Evolutionary conservation across 371 early-diverging fungal species (phyloP).

Genomic region (Mortierella sp.): DNA sequence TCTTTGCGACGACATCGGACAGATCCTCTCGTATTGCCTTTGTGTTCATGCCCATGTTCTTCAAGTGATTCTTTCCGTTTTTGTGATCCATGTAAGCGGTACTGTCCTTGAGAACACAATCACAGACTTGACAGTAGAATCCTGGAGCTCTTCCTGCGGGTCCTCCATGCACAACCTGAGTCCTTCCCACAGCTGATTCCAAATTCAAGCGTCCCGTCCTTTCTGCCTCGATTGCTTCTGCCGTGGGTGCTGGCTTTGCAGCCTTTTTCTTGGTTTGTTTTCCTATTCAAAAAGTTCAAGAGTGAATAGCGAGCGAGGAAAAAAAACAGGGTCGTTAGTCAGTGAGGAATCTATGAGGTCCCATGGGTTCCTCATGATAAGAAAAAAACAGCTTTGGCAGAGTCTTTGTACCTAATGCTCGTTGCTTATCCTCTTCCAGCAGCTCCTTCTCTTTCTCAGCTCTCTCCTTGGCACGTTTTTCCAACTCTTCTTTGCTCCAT

Average conservation of each 20-base stretch:
- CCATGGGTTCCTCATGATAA: neutral
- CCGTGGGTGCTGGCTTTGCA: conserved; percentile 29
- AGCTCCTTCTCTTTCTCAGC: conserved; percentile 55
- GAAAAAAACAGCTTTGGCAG: conserved; percentile 12
- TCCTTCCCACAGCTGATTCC: conserved; percentile 81
- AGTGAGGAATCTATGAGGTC: neutral
- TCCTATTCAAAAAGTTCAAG: conserved; percentile 10
- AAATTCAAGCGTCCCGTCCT: conserved; percentile 70
- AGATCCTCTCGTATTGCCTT: conserved; percentile 76
- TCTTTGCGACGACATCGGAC: conserved; percentile 54
- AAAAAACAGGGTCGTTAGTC: neutral
- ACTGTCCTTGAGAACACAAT: conserved; percentile 88
- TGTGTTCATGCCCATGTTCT: conserved; percentile 78
- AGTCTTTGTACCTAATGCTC: conserved; percentile 36
- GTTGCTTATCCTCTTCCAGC: conserved; percentile 54
- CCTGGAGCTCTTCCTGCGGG: conserved; percentile 83
- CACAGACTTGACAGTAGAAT: conserved; percentile 90
- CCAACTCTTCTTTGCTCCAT: conserved; percentile 78
- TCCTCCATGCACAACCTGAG: conserved; percentile 77
- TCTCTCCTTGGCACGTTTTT: conserved; percentile 66
- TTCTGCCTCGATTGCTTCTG: conserved; percentile 30
- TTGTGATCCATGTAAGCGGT: conserved; percentile 89
- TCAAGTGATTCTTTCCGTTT: conserved; percentile 87
- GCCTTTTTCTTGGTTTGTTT: conserved; percentile 32
- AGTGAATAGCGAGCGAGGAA: neutral